Base-by-base conservation (phyloP, 225 moss, liverwort and hornwort species). In the Polytrichum formosum region DNA sequence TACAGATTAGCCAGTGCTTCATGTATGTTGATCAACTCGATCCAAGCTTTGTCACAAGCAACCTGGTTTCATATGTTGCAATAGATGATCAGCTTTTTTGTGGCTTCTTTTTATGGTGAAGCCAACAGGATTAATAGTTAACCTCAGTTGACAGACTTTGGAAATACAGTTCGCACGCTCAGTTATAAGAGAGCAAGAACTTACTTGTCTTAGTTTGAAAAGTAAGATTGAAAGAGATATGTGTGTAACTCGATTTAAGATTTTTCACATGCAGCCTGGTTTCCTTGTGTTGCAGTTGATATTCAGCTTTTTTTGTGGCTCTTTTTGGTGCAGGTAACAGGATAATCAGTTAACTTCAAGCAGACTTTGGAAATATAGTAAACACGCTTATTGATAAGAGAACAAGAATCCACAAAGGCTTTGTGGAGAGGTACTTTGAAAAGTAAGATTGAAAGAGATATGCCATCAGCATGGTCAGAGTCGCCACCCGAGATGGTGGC, bases 401-500 rank as follows among this genome's bases (percentile, higher is more conserved):
- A 58, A 6, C 21, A 58, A 23, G 23, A 20, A n/a, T 6, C 23
- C 7, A 13, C 46, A 46, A 46, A 46, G 46, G 58, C 23, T 1
- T 56, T 19, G 56, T 58, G 21, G 58, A 23, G 23, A 58, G 58
- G 58, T 20, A 22, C 58, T 58, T 22, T 58, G 20, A 58, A 9
- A 58, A 58, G 58, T 20, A 58, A 58, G 58, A 29, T 65, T 31
- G 68, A 72, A 82, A 87, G 82, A 88, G 91, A 93, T 87, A 96
- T 97, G 96, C 93, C 96, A 93, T 88, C 90, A 89, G 89, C 92
- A 93, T 97, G 96, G 96, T 78, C 86, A 82, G 96, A 93, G 90
- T 87, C 86, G 92, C 92, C 96, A 92, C 90, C 96, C 85, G 93
- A 97, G 33, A 90, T 91, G 96, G 93, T 93, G 93, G 96, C 89